A percentile compares a stretch with the other conserved stretches of the same genome.
Conservation (phyloP, 148 eudicot species). For the Diospyros lotus region DNA sequence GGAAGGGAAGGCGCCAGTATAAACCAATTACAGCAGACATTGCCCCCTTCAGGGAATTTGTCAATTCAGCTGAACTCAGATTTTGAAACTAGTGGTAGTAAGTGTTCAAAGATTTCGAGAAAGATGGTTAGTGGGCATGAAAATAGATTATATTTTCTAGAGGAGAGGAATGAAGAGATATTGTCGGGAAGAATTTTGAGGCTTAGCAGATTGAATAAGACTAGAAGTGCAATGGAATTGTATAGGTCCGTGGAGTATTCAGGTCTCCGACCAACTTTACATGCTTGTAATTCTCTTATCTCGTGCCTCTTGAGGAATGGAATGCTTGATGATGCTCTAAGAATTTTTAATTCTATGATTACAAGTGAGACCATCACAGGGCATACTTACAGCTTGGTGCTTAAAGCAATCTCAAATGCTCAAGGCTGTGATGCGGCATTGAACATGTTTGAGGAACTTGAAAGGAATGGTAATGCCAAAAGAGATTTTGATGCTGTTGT, state of each 20-base stretch:
- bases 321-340: conserved; percentile 38
- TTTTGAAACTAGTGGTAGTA: background rate
- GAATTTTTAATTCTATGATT: conserved; percentile 38
- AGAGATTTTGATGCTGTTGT: conserved; percentile 42
- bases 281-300: conserved; percentile 60
- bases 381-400: conserved; percentile 52
- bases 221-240: conserved; percentile 48
- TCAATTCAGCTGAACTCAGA: background rate
- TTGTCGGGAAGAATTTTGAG: conserved; percentile 41
- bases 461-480: conserved; percentile 23
- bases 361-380: conserved; percentile 29
- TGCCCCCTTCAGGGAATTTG: background rate
- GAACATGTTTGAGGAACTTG: conserved; percentile 35
- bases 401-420: conserved; percentile 41
- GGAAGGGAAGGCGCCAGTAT: background rate
- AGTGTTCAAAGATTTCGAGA: conserved; percentile 7
- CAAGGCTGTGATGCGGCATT: conserved; percentile 34
- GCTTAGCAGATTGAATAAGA: conserved; percentile 45
- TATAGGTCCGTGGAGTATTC: conserved; percentile 46
- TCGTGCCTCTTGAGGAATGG: conserved; percentile 45
- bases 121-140: conserved; percentile 5
- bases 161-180: conserved; percentile 43
- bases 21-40: background rate
- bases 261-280: conserved; percentile 40
- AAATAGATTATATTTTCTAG: conserved; percentile 35